phyloP scores from a whole-genome alignment of 1,139 yeast species.

The Diutina sp. region DNA sequence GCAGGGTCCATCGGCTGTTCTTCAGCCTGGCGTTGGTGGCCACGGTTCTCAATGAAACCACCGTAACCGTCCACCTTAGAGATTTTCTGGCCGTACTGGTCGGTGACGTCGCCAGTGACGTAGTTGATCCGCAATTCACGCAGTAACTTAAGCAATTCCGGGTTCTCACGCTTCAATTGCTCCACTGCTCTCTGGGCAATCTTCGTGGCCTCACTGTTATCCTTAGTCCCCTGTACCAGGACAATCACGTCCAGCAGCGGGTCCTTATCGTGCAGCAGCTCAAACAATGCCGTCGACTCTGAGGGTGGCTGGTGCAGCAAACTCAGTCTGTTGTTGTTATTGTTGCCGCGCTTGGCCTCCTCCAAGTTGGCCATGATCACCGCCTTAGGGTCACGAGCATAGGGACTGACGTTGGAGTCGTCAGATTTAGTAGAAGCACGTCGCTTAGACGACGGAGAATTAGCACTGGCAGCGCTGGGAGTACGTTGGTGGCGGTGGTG shows the following conservation, averaged over 20 bases:
- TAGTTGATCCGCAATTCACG: background rate
- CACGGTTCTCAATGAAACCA: background rate
- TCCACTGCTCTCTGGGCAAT: slow-evolving; percentile 1
- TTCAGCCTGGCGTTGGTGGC: background rate
- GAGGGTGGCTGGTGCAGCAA: background rate
- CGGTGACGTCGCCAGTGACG: background rate
- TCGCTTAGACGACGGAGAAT: background rate
- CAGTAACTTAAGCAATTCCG: background rate
- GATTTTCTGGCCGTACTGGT: background rate
- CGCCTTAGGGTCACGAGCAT: background rate
- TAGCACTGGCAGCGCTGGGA: background rate
- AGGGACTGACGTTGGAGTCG: background rate
- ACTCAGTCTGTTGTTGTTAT: background rate
- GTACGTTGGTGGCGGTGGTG: background rate
- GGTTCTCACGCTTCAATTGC: background rate
- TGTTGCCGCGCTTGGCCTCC: background rate
- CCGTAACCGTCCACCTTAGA: background rate
- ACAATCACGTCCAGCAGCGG: background rate
- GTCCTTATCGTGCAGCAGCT: background rate
- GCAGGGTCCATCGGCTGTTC: background rate
- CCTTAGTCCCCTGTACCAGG: background rate
- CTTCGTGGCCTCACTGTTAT: background rate
- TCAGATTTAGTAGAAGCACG: background rate
- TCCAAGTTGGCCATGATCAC: background rate
- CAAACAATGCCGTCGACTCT: background rate